Evolutionary conservation across 2,329 filamentous ascomycete genomes (phyloP).

Genomic region (Fusarium coffeatum): DNA sequence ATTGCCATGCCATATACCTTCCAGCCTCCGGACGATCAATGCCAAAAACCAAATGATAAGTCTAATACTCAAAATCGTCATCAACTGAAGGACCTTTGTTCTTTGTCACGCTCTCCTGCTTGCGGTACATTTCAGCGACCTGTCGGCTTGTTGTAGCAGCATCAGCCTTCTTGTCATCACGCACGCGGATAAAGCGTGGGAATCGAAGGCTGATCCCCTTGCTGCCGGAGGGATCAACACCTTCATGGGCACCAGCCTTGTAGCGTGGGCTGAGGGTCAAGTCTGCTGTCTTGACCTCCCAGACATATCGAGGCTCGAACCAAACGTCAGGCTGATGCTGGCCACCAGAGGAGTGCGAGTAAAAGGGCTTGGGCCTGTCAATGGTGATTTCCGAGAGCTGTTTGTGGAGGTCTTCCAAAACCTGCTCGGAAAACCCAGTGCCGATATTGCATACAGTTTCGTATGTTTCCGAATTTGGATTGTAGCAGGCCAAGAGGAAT

Average conservation of each 20-base stretch:
- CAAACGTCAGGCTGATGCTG: slow-evolving; percentile 98
- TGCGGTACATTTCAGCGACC: slow-evolving; percentile 96
- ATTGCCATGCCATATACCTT: slow-evolving; percentile 2
- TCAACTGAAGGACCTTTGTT: slow-evolving; percentile 88
- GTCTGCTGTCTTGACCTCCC: slow-evolving; percentile 98
- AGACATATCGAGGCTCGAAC: slow-evolving; percentile 95
- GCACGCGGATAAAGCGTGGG: slow-evolving; percentile 88
- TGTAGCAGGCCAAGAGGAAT: slow-evolving; percentile 95
- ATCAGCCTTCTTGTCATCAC: slow-evolving; percentile 96
- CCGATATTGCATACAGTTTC: slow-evolving; percentile 99
- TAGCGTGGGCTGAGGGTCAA: slow-evolving; percentile 92
- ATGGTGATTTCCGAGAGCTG: slow-evolving; percentile 83
- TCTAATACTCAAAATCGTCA: slow-evolving; percentile 96
- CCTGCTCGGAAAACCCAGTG: slow-evolving; percentile 94
- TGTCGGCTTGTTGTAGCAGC: slow-evolving; percentile 85
- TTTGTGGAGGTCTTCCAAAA: slow-evolving; percentile 86
- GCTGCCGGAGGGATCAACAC: slow-evolving; percentile 76
- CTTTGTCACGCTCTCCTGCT: slow-evolving; percentile 91
- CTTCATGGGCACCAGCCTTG: slow-evolving; percentile 86
- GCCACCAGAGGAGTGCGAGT: slow-evolving; percentile 82
- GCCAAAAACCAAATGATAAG: neutral
- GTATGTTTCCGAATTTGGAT: slow-evolving; percentile 80
- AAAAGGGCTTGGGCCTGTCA: slow-evolving; percentile 93
- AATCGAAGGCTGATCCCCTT: slow-evolving; percentile 91
- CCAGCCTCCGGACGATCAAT: neutral